Conservation (phyloP, 2,329 filamentous ascomycete genomes). For the Ophiostoma sp. region DNA sequence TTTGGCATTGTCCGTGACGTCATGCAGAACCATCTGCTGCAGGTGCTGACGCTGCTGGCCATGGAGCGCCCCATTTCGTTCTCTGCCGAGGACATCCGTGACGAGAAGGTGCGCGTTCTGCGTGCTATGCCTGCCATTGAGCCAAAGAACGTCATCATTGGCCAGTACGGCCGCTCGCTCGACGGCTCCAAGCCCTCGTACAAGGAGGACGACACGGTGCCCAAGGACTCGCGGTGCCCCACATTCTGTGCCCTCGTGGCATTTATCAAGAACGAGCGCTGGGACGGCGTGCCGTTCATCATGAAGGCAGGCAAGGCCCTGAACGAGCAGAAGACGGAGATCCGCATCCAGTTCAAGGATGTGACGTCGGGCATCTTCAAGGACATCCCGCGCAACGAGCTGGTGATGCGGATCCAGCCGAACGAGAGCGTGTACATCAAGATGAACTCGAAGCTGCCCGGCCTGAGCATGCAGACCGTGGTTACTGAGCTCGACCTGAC, state of each 20-base stretch:
- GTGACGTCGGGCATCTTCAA: constrained; percentile 99
- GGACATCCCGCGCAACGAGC: constrained; percentile 97
- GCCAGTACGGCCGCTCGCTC: constrained; percentile 93
- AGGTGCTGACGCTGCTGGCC: constrained; percentile 89
- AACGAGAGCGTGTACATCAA: constrained; percentile 99
- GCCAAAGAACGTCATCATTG: constrained; percentile 99
- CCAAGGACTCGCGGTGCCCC: constrained; percentile 93
- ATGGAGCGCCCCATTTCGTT: constrained; percentile 99
- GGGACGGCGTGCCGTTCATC: constrained; percentile 99
- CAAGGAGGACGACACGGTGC: constrained; percentile 97
- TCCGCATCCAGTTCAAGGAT: constrained; percentile 98
- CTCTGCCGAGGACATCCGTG: constrained; percentile 94
- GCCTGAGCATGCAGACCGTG: constrained; percentile 98
- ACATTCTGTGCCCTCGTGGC: constrained; percentile 97
- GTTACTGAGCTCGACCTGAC: constrained; percentile 97
- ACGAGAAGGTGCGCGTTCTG: constrained; percentile 96
- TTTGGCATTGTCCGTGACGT: constrained; percentile 99
- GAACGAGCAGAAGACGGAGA: constrained; percentile 99
- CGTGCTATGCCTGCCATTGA: constrained; percentile 90
- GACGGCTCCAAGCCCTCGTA: constrained; percentile 96
- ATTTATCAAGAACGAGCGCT: constrained; percentile 99
- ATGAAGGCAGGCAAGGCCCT: constrained; percentile 98
- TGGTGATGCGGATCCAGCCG: constrained; percentile 97
- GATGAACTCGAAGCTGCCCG: constrained; percentile 99
- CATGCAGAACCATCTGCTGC: constrained; percentile 98